Conservation (phyloP, 208 protist genomes). For the Porcisia deanei region DNA sequence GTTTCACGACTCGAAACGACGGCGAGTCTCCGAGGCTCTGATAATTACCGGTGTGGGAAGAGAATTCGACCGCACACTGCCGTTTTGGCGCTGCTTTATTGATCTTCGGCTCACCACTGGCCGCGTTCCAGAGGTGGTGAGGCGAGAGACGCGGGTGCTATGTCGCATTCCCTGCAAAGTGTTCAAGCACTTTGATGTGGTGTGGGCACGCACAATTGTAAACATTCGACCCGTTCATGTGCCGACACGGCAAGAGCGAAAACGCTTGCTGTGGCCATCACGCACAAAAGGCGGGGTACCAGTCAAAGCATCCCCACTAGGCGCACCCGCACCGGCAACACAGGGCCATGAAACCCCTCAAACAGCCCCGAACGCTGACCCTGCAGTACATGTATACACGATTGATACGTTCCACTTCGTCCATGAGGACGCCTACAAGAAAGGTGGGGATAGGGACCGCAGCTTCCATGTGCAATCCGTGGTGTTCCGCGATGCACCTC, state of each 20-base stretch:
- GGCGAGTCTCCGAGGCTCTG: constrained; percentile 34
- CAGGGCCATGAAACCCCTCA: too few relatives aligned
- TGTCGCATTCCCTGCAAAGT: constrained; percentile 45
- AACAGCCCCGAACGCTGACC: background rate
- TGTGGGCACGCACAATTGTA: constrained; percentile 61
- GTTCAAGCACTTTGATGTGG: constrained; percentile 68
- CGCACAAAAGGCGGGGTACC: background rate
- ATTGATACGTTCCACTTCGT: constrained; percentile 84
- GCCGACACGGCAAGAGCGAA: constrained; percentile 7
- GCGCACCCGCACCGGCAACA: background rate
- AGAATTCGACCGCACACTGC: constrained; percentile 65
- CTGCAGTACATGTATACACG: background rate
- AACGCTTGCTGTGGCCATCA: background rate
- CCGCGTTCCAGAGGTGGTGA: constrained; percentile 34
- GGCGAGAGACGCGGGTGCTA: constrained; percentile 31
- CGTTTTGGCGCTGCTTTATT: constrained; percentile 68
- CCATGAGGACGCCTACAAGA: constrained; percentile 51
- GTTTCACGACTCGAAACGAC: background rate
- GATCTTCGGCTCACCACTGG: constrained; percentile 37
- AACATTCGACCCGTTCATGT: constrained; percentile 12
- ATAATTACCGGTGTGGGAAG: constrained; percentile 40
- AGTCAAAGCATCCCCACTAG: background rate
- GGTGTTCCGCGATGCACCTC: constrained; percentile 43
- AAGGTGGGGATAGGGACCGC: constrained; percentile 20
- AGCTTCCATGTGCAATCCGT: constrained; percentile 85